Evolutionary conservation across 768 basidiomycete genomes (phyloP), one percentile per base, ranked within the genome.

Genomic region (Hygrophoropsis aurantiaca): DNA sequence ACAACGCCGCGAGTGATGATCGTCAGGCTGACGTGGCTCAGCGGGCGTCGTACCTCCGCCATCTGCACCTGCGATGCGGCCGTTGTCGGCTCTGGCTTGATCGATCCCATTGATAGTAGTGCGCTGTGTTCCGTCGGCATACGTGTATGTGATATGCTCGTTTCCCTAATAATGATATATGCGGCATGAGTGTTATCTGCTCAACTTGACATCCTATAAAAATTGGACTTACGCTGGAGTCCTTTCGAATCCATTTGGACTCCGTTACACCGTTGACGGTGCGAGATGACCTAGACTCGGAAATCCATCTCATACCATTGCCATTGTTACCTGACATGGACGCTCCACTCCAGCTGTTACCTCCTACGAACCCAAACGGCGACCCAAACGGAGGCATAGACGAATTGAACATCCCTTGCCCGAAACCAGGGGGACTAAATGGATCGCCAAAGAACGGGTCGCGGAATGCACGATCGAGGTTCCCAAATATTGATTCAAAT

Each of bases 401-500:
- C 23, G 52, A 26, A 30, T 46, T 45, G 46, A 60, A 55, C 10
- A 21, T 39, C 8, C 7, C 3, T 25, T 20, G 21, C 27, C 18
- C 35, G 21, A 54, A 50, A n/a, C 36, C 52, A 39, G 45, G 49
- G 48, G 40, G 56, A 9, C 44, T 50, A 44, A 55, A 52, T 6
- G 59, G 43, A 30, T 49, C 58, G n/a, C 56, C 37, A 41, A 67
- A 65, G 55, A 74, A 72, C 6, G 74, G 65, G 47, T 74, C 70
- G 11, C 30, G 24, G 27, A 68, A 66, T 18, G 66, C 64, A 23
- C 56, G 54, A 36, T 72, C 72, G 11, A 73, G 44, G 56, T 80
- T 71, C 16, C 80, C 78, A 49, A 91, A 90, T 46, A 89, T 80
- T 3, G 79, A 74, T 51, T 88, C 74, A 66, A 91, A 91, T 27